A percentile compares a stretch with the other conserved stretches of the same genome.
These are phyloP conservation scores for Bothriochloa decipiens DNA, from an alignment of 176 grass and related monocot genomes.

Conservation along the genomic window DNA sequence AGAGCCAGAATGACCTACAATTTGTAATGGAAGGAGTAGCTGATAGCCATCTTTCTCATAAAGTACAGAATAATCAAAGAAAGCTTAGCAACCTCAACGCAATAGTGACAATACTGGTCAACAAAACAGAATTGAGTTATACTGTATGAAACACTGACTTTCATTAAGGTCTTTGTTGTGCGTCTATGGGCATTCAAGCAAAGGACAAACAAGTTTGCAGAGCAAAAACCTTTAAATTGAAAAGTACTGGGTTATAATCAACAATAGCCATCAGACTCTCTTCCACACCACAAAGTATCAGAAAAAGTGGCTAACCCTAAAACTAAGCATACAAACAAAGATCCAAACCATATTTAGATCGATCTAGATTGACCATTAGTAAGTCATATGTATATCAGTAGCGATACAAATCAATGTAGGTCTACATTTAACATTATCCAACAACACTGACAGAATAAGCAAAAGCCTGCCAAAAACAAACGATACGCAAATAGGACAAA, in stretches of 20 bases:
- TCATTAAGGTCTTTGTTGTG: not conserved
- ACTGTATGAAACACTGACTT: not conserved
- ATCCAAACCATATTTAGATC: not conserved
- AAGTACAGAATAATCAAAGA: not conserved
- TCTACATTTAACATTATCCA: not conserved
- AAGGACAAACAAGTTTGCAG: not conserved
- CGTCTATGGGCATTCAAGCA: not conserved
- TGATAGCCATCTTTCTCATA: not conserved
- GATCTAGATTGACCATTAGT: not conserved
- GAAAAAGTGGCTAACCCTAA: not conserved
- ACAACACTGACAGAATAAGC: not conserved
- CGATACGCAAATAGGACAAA: not conserved
- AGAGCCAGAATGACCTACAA: not conserved
- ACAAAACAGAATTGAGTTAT: not conserved
- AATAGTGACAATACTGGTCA: not conserved
- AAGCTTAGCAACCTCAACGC: not conserved
- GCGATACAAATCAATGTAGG: not conserved
- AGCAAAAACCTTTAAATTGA: not conserved
- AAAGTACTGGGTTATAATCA: not conserved
- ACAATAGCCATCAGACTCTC: not conserved
- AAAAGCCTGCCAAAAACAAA: not conserved
- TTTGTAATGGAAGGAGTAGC: not conserved
- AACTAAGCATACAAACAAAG: not conserved
- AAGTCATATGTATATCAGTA: not conserved
- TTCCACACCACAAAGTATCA: not conserved